Evolutionary conservation across 2,329 filamentous ascomycete genomes (phyloP), one percentile per base, ranked within the genome.

Genomic region (Aspergillus cejpii): DNA sequence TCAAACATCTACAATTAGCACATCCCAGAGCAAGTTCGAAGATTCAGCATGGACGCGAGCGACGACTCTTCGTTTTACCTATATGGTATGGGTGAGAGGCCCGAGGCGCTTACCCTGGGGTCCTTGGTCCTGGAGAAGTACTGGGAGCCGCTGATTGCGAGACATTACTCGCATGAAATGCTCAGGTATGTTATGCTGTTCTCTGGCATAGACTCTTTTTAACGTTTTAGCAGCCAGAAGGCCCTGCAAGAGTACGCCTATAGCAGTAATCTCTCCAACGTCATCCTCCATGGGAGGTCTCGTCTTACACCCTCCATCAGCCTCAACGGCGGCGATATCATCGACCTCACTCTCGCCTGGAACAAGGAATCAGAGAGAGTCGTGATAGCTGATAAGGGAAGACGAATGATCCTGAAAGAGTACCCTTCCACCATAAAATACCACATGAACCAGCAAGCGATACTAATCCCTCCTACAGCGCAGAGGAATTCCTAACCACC

Each of bases 11-110:
- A n/a, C n/a, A n/a, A n/a, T n/a, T n/a, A n/a, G n/a, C n/a, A n/a
- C n/a, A n/a, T n/a, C n/a, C n/a, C n/a, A n/a, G n/a, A n/a, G n/a
- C n/a, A n/a, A n/a, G n/a, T n/a, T n/a, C n/a, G n/a, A n/a, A n/a
- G n/a, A n/a, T n/a, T n/a, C n/a, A n/a, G n/a, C n/a, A 49, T 53
- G 50, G 44, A 33, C 21, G 42, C 28, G 37, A 41, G 43, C 20
- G 55, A 58, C 23, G 56, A 59, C 27, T 52, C 53, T 12, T 56
- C 56, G 11, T 59, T 59, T 44, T 58, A 53, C 28, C 50, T 59
- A 2, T 59, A 58, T 38, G 56, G 56, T 23, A 41, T 59, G 24
- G 56, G 56, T 40, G 56, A 58, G 40, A 54, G 48, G 31, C 55
- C 56, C 29, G 56, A 58, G 14, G 56, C 56, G 3, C 24, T 59